Base-by-base conservation (phyloP, 495 filamentous ascomycete genomes). In the Annulohypoxylon moriforme region DNA sequence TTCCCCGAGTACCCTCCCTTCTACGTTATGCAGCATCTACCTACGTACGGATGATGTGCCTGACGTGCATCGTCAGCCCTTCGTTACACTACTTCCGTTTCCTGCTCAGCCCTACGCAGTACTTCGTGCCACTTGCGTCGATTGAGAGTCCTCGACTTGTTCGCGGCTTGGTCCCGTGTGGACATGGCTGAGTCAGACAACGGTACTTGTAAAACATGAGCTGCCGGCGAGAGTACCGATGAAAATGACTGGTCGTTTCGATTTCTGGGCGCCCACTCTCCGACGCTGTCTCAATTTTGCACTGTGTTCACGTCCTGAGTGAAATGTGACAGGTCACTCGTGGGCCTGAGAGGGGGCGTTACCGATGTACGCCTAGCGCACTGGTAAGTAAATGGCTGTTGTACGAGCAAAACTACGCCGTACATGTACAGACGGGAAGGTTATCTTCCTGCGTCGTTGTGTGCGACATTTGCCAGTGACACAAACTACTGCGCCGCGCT, bases 41-140 rank as follows among this genome's bases (percentile, higher is more conserved):
- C n/a, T n/a, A 71, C 62, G 52, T 36, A 55, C 33, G 59, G 40
- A 59, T 64, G 64, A 73, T 73, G 56, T 73, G 60, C 66, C 73
- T 77, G 73, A 75, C 75, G 71, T 77, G 75, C 75, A 69, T 67
- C 46, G 60, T 67, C 40, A 67, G 56, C 72, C 59, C 42, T 75
- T 58, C 42, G 75, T 77, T 77, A 75, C 75, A 77, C 75, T 66
- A 73, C 75, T 77, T 77, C 63, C 63, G 69, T 65, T 57, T 22
- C 62, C 75, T 75, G 53, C 58, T 77, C 75, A 77, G 75, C 75
- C 75, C 75, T 77, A 77, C 68, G 73, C 75, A 67, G 38, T 57
- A 64, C 60, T 57, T 52, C 53, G 70, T 73, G 60, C 55, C 55
- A 73, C 70, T 68, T 68, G 40, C 47, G 42, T 61, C 29, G 24